These are phyloP conservation scores for Neofusicoccum parvum DNA, from an alignment of 2,329 filamentous ascomycete species.

Conservation along the genomic window DNA sequence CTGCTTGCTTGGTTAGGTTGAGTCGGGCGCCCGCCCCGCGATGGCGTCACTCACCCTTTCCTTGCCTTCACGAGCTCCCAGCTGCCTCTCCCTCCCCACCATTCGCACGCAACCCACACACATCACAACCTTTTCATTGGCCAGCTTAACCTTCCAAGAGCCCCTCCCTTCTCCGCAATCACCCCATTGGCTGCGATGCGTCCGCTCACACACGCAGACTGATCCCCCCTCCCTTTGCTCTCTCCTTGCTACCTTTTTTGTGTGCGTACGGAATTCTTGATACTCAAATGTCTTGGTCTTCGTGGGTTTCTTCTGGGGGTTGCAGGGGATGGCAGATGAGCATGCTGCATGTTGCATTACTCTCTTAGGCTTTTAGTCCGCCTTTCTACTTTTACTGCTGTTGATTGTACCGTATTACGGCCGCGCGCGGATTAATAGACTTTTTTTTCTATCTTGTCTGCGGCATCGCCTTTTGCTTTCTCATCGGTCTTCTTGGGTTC, in stretches of 20 bases:
- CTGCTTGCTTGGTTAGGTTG: conserved; percentile 6
- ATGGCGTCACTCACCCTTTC: conserved; percentile 16
- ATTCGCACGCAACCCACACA: not conserved
- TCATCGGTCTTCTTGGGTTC: too few species aligned
- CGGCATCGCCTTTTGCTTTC: not conserved
- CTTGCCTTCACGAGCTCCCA: conserved; percentile 3
- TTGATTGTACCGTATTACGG: conserved; percentile 8
- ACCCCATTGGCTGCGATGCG: not conserved
- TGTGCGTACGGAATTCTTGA: not conserved
- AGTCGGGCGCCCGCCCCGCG: not conserved
- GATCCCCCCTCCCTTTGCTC: not conserved
- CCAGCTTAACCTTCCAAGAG: not conserved
- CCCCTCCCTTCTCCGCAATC: not conserved
- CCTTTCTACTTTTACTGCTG: not conserved
- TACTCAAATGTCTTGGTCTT: not conserved
- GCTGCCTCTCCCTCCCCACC: not conserved
- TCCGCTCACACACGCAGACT: not conserved
- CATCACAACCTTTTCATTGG: not conserved
- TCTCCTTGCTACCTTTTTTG: not conserved
- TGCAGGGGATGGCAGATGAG: not conserved
- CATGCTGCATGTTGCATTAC: conserved; percentile 8
- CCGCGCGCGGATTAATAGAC: conserved; percentile 9
- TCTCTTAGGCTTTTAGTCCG: not conserved
- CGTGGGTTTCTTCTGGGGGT: too few species aligned
- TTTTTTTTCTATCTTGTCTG: not conserved